phyloP scores from a whole-genome alignment of 305 asterid species.

The Ajuga reptans region DNA sequence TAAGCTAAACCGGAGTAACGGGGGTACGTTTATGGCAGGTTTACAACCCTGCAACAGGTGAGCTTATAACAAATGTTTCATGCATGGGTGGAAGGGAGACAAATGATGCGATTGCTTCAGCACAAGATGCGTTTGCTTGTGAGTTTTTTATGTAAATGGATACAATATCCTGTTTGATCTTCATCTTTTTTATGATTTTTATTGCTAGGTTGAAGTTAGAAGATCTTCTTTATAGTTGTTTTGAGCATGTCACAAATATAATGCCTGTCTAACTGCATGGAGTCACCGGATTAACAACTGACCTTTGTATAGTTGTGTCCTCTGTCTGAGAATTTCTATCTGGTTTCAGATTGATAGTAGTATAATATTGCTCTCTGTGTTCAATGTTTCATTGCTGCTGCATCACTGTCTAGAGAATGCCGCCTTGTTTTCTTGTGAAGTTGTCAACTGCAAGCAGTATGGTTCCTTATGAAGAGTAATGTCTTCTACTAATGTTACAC shows the following conservation, averaged over 20 bases:
- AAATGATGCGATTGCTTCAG: conserved; percentile 79
- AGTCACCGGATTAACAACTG: background rate
- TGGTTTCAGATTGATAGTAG: background rate
- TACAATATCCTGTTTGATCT: background rate
- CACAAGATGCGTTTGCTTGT: conserved; percentile 71
- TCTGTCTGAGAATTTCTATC: background rate
- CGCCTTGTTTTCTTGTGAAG: background rate
- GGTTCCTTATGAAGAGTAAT: background rate
- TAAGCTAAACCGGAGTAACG: background rate
- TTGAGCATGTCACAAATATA: background rate
- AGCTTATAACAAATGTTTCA: conserved; percentile 69
- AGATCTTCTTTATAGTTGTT: background rate
- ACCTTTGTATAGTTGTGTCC: background rate
- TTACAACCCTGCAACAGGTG: conserved; percentile 81
- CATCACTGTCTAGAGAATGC: background rate
- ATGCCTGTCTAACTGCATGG: background rate
- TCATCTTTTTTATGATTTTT: background rate
- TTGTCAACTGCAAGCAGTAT: background rate
- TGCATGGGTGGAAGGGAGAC: conserved; percentile 91
- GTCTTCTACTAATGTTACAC: background rate
- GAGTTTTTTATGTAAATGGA: conserved; percentile 30
- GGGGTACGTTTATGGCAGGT: conserved; percentile 39
- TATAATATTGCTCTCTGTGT: background rate
- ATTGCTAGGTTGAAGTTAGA: no score
- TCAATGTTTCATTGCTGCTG: background rate